These are phyloP conservation scores for Heritiera littoralis DNA, from an alignment of 345 rosid genomes.

Conservation along the genomic window DNA sequence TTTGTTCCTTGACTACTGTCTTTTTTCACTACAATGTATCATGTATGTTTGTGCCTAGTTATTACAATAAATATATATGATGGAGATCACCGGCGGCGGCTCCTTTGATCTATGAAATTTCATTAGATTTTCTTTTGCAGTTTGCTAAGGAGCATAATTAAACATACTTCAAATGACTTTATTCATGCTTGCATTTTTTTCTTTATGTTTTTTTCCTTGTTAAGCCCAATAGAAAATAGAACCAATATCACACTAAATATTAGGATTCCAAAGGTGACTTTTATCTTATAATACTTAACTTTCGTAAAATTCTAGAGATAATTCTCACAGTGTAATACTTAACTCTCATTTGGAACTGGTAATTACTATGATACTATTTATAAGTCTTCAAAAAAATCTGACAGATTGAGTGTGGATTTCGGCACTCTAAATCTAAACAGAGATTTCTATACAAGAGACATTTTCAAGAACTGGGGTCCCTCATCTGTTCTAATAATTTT, in stretches of 20 bases:
- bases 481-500: slow-evolving; percentile 11
- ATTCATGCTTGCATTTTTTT: slow-evolving; percentile 46
- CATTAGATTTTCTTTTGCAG: slow-evolving; percentile 11
- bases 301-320: no score
- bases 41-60: slow-evolving; percentile 25
- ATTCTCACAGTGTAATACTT: no score
- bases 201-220: slow-evolving; percentile 33
- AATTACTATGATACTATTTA: no score
- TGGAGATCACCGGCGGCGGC: neutral
- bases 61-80: slow-evolving; percentile 22
- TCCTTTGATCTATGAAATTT: slow-evolving; percentile 4
- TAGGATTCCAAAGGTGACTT: no score
- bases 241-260: no score
- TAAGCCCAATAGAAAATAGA: slow-evolving; percentile 54
- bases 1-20: slow-evolving; percentile 14
- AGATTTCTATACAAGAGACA: slow-evolving; percentile 32
- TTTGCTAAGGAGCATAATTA: neutral
- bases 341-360: no score
- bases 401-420: no score
- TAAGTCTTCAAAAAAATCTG: no score
- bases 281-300: no score
- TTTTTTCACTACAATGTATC: slow-evolving; percentile 24
- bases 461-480: slow-evolving; percentile 24
- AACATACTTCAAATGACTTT: slow-evolving; percentile 31
- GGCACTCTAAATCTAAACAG: slow-evolving; percentile 24